Percentiles rank a stretch among this genome's conserved stretches.
Conservation (phyloP, 2,329 filamentous ascomycete genomes). For the Aspergillus eucalypticola region DNA sequence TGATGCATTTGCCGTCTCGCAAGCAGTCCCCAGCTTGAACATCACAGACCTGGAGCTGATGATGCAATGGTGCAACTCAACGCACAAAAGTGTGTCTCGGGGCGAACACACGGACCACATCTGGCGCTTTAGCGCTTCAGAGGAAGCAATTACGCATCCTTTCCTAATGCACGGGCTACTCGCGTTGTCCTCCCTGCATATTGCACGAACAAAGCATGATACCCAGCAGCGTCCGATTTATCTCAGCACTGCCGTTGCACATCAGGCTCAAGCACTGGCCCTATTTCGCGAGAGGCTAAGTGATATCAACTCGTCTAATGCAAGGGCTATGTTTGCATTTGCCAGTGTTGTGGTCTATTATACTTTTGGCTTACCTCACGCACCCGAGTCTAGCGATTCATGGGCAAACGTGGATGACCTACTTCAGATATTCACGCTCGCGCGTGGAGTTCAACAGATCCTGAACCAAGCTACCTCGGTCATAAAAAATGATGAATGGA, state of each 20-base stretch:
- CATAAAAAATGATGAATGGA: slow-evolving; percentile 30
- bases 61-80: slow-evolving; percentile 41
- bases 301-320: slow-evolving; percentile 37
- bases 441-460: slow-evolving; percentile 38
- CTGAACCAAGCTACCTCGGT: slow-evolving; percentile 27
- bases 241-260: slow-evolving; percentile 37
- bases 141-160: slow-evolving; percentile 36
- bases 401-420: slow-evolving; percentile 35
- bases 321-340: slow-evolving; percentile 45
- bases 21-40: slow-evolving; percentile 37
- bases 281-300: slow-evolving; percentile 37
- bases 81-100: slow-evolving; percentile 33
- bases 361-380: slow-evolving; percentile 39
- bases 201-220: slow-evolving; percentile 31
- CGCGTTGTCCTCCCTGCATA: slow-evolving; percentile 36
- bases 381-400: slow-evolving; percentile 28
- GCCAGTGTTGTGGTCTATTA: slow-evolving; percentile 41
- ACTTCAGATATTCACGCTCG: slow-evolving; percentile 35
- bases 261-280: slow-evolving; percentile 37
- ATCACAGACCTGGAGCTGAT: slow-evolving; percentile 48
- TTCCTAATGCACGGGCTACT: slow-evolving; percentile 42
- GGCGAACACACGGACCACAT: slow-evolving; percentile 33
- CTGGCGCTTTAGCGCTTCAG: slow-evolving; percentile 34
- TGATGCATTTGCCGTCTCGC: slow-evolving; percentile 12
- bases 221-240: slow-evolving; percentile 31